Conservation (phyloP, 106 monocot species). For the Dendrobium nobile region DNA sequence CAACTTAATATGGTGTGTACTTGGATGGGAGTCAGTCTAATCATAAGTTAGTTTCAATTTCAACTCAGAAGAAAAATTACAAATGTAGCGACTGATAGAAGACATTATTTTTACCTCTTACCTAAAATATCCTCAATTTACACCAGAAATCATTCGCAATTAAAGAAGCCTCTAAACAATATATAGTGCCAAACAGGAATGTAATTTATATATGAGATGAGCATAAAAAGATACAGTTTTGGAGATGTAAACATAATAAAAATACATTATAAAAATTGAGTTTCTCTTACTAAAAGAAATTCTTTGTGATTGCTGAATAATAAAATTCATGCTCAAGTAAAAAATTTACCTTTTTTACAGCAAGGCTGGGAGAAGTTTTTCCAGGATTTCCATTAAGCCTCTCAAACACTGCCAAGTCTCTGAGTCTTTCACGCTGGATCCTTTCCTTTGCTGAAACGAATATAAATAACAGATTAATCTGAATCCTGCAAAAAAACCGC, state of each 20-base stretch:
- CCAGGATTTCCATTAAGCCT: slow-evolving; percentile 72
- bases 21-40: not conserved
- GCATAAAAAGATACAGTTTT: not conserved
- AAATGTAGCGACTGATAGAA: too few relatives aligned
- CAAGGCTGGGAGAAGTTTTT: slow-evolving; percentile 60
- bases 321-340: not conserved
- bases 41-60: not conserved
- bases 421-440: slow-evolving; percentile 65
- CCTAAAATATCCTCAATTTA: not conserved
- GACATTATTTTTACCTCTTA: not conserved
- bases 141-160: too few relatives aligned
- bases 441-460: slow-evolving; percentile 65
- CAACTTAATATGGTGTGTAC: not conserved
- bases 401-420: slow-evolving; percentile 84
- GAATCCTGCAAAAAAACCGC: not conserved
- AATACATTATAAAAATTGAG: not conserved
- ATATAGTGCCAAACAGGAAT: not conserved
- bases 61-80: too few relatives aligned
- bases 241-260: not conserved
- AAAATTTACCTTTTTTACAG: slow-evolving; percentile 81
- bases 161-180: not conserved
- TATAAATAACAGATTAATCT: slow-evolving; percentile 3
- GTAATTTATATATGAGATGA: not conserved
- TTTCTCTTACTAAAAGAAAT: not conserved
- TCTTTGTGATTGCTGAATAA: not conserved